phyloP scores from a whole-genome alignment of 2,329 filamentous ascomycete genomes.

The Teratosphaeria nubilosa region DNA sequence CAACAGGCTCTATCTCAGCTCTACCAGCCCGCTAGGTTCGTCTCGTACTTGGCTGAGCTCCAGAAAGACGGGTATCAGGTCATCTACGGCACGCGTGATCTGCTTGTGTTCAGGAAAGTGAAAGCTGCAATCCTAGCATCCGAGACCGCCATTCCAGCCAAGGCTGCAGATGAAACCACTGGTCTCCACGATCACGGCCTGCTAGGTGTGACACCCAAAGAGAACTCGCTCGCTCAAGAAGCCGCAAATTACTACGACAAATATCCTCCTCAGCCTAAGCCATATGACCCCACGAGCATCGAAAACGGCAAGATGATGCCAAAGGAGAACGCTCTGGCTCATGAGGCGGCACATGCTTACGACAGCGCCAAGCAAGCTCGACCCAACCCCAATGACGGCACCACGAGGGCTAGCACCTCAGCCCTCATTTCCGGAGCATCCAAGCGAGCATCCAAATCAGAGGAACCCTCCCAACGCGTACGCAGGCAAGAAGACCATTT shows the following conservation, averaged over 20 bases:
- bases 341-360: slow-evolving; percentile 9
- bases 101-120: slow-evolving; percentile 58
- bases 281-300: slow-evolving; percentile 6
- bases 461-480: slow-evolving; percentile 12
- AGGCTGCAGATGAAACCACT: background rate
- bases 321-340: slow-evolving; percentile 9
- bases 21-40: slow-evolving; percentile 54
- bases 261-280: slow-evolving; percentile 3
- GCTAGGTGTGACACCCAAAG: slow-evolving; percentile 6
- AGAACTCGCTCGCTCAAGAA: slow-evolving; percentile 5
- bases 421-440: background rate
- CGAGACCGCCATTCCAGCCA: slow-evolving; percentile 11
- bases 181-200: slow-evolving; percentile 15
- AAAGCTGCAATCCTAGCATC: slow-evolving; percentile 13
- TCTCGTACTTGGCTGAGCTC: slow-evolving; percentile 51
- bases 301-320: slow-evolving; percentile 9
- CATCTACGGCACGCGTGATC: slow-evolving; percentile 51
- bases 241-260: slow-evolving; percentile 4
- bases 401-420: slow-evolving; percentile 5
- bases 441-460: slow-evolving; percentile 30
- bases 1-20: slow-evolving; percentile 51
- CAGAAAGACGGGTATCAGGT: slow-evolving; percentile 57
- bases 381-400: slow-evolving; percentile 49
- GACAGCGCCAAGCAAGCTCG: slow-evolving; percentile 5
- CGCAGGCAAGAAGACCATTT: slow-evolving; percentile 40